A percentile compares a stretch with the other conserved stretches of the same genome.
phyloP scores from a whole-genome alignment of 2,329 filamentous ascomycete genomes.

The Coniella lustricola region DNA sequence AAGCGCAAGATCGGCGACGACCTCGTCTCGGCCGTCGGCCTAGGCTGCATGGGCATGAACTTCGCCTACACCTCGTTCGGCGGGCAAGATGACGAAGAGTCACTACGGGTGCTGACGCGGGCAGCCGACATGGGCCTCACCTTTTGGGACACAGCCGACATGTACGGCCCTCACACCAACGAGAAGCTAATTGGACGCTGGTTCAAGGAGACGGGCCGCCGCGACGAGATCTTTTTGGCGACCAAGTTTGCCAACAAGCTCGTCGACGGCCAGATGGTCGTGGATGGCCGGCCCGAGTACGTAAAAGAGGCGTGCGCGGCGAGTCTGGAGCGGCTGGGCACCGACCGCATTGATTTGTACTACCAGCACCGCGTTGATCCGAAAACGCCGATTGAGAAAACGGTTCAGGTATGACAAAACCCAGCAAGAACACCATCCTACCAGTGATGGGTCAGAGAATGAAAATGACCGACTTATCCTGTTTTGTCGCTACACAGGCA shows the following conservation, averaged over 20 bases:
- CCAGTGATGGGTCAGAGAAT: too few relatives aligned
- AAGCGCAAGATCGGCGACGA: slow-evolving; percentile 15
- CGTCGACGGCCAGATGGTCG: slow-evolving; percentile 9
- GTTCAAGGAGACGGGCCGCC: slow-evolving; percentile 33
- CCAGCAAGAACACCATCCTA: too few relatives aligned
- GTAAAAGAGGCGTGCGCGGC: slow-evolving; percentile 24
- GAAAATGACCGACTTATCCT: neutral
- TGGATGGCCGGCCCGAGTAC: slow-evolving; percentile 22
- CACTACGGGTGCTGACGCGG: slow-evolving; percentile 16
- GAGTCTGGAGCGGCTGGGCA: slow-evolving; percentile 39
- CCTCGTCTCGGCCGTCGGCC: slow-evolving; percentile 10
- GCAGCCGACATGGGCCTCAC: slow-evolving; percentile 17
- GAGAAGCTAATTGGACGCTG: slow-evolving; percentile 39
- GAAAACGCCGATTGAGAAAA: slow-evolving; percentile 38
- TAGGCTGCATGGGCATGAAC: slow-evolving; percentile 16
- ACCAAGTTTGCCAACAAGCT: slow-evolving; percentile 28
- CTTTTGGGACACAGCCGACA: slow-evolving; percentile 18
- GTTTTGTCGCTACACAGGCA: slow-evolving; percentile 21
- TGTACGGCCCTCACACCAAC: slow-evolving; percentile 18
- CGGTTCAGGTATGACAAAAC: slow-evolving; percentile 31
- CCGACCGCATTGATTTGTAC: slow-evolving; percentile 46
- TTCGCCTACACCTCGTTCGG: slow-evolving; percentile 15
- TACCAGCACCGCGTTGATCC: slow-evolving; percentile 41
- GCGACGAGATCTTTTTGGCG: slow-evolving; percentile 40
- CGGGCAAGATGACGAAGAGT: slow-evolving; percentile 15